Percentiles rank a stretch among this genome's conserved stretches.
Conservation (phyloP, 768 basidiomycete species). For the Cantharellus cinnabarinus region DNA sequence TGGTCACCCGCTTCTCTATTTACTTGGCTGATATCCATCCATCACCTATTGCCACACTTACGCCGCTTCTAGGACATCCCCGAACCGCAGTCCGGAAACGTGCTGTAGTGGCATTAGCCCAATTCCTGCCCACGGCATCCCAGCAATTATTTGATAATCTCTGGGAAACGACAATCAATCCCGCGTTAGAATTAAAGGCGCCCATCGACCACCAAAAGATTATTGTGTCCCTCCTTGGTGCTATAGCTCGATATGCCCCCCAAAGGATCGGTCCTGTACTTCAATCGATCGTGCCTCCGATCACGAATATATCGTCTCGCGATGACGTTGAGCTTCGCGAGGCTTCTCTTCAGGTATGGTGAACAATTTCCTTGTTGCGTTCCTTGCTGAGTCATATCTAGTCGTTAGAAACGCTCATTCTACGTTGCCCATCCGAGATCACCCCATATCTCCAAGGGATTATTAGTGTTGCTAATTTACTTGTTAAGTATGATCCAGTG, state of each 20-base stretch:
- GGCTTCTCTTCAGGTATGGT: slow-evolving; percentile 47
- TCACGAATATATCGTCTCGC: slow-evolving; percentile 44
- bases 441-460: slow-evolving; percentile 50
- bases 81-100: slow-evolving; percentile 84
- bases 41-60: slow-evolving; percentile 44
- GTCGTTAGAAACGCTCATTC: slow-evolving; percentile 70
- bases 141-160: slow-evolving; percentile 41
- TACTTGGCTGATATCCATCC: slow-evolving; percentile 37
- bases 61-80: slow-evolving; percentile 48
- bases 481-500: slow-evolving; percentile 89
- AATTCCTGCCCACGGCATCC: slow-evolving; percentile 58
- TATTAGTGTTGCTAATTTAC: slow-evolving; percentile 47
- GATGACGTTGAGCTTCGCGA: slow-evolving; percentile 77
- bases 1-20: slow-evolving; percentile 65
- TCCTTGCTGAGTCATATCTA: slow-evolving; percentile 13
- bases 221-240: slow-evolving; percentile 58
- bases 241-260: slow-evolving; percentile 57
- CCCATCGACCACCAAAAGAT: slow-evolving; percentile 53
- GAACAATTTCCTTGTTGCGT: not conserved
- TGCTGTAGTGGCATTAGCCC: slow-evolving; percentile 67
- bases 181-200: slow-evolving; percentile 32
- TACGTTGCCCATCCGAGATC: slow-evolving; percentile 69
- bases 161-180: slow-evolving; percentile 36
- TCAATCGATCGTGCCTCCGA: slow-evolving; percentile 42
- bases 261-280: slow-evolving; percentile 41